These are phyloP conservation scores for Caloboletus firmus DNA, from an alignment of 1,284 basidiomycete species.

Conservation along the genomic window DNA sequence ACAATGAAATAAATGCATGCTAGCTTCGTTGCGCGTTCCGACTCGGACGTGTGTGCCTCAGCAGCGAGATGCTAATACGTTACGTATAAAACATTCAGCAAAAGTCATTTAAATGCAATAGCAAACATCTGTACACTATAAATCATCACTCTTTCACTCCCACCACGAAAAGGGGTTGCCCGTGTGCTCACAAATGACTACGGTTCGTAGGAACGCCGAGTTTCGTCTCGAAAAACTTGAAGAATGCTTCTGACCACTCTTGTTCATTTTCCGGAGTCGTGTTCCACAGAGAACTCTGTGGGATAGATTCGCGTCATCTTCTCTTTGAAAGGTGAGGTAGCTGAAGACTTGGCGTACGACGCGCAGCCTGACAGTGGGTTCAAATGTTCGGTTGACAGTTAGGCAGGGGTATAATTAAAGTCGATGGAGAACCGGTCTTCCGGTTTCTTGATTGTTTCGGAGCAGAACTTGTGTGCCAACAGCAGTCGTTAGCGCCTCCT, in stretches of 20 bases:
- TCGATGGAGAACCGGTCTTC: slow-evolving; percentile 51
- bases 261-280: slow-evolving; percentile 50
- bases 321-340: not conserved
- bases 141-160: not conserved
- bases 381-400: slow-evolving; percentile 54
- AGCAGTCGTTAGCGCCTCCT: not conserved
- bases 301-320: not conserved
- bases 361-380: slow-evolving; percentile 55
- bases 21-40: no score
- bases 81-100: no score
- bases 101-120: no score
- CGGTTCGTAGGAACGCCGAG: slow-evolving; percentile 49
- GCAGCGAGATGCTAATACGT: no score
- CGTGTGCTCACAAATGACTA: slow-evolving; percentile 45
- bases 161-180: no score
- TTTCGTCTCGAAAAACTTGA: slow-evolving; percentile 45
- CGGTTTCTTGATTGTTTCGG: slow-evolving; percentile 47
- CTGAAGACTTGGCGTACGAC: slow-evolving; percentile 40
- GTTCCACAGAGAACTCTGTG: slow-evolving; percentile 55
- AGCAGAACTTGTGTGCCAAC: slow-evolving; percentile 37
- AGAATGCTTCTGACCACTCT: slow-evolving; percentile 47
- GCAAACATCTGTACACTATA: no score
- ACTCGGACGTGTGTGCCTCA: no score
- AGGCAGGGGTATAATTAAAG: slow-evolving; percentile 54
- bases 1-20: no score